Base-by-base conservation (phyloP, 768 basidiomycete genomes). In the Dendrothele bispora region DNA sequence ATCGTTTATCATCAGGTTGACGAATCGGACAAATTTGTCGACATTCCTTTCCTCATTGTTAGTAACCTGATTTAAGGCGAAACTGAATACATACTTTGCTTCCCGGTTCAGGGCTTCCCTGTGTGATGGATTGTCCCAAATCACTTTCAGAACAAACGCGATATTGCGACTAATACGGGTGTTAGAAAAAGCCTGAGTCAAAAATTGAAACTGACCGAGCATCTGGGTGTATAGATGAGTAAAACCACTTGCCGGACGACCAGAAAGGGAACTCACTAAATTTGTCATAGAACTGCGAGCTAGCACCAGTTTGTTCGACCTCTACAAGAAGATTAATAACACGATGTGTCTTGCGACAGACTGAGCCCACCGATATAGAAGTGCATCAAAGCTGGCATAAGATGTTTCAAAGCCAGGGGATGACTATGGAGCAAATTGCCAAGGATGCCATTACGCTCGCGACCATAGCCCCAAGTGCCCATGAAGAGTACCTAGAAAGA, bases 211-310 rank as follows among this genome's bases (percentile, higher is more conserved):
- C 70, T 40, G 49, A 72, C 77, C 80, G 72, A 48, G 84, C 78
- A 66, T 84, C 83, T 83, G 49, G 14, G 43, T 18, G 26, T 29
- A 15, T 28, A 43, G 6, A 30, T 25, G 40, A 35, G 22, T 56
- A 62, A 37, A 27, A 7, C 32, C 37, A 25, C 6, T 24, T 41
- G 28, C 40, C 20, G 24, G 10, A 44, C 29, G 7, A 14, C 10
- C 21, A 37, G 43, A 25, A 40, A 55, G 48, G 40, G n/a, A 15
- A 79, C 87, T 54, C 59, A 91, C 90, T 90, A 61, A 95, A 95
- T 83, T 97, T 95, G 65, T 97, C 95, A 68, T 97, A 98, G 70
- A 99, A 98, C 61, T 98, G 95, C 0, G 94, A 95, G 61, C 94
- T 95, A 18, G 94, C 91, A 25, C 97, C 97, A 0, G 97, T 99